Base-by-base conservation (phyloP, 805 yeast species). In the Ascoidea asiatica region DNA sequence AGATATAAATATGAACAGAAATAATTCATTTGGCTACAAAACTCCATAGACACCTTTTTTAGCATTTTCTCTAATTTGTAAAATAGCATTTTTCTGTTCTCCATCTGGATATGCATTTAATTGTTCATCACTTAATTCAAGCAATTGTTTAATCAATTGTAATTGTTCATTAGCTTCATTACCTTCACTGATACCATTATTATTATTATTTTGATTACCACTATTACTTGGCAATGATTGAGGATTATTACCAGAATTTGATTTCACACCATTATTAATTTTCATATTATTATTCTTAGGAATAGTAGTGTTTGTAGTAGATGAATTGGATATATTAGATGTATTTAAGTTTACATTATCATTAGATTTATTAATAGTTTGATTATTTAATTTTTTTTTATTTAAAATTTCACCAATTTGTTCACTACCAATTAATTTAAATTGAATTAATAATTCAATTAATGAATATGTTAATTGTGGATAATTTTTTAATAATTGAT, bases 401-500 rank as follows among this genome's bases (percentile, higher is more conserved):
- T 53, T 54, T 4, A 57, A 51, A 15, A 58, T 47, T 2, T 48
- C 48, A 5, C 60, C 44, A 5, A 58, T 47, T 5, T 50, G 50
- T 5, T 50, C 49, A 11, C 64, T 60, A 21, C 56, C 62, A 4
- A 58, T 62, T 35, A 55, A 51, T 22, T 61, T 66, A 40, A 62
- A 58, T 48, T 59, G 62, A 49, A 80, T 56, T 48, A 86, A 61
- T 1, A 79, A 67, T 55, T 89, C 96, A 2, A 88, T 90, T 22
- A 86, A 65, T 0, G 95, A 92, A 58, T 79, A 87, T 1, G 85
- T 65, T 40, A 90, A 65, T 58, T 90, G 97, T 0, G 97, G 97
- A 47, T 79, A 77, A 50, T 75, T 75, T 21, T 69, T 69, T 17
- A 89, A 63, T 33, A 89, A 62, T 38, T 70, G 72, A 43, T 66